Base-by-base conservation (phyloP, 768 basidiomycete genomes). In the Agrocybe chaxingu region DNA sequence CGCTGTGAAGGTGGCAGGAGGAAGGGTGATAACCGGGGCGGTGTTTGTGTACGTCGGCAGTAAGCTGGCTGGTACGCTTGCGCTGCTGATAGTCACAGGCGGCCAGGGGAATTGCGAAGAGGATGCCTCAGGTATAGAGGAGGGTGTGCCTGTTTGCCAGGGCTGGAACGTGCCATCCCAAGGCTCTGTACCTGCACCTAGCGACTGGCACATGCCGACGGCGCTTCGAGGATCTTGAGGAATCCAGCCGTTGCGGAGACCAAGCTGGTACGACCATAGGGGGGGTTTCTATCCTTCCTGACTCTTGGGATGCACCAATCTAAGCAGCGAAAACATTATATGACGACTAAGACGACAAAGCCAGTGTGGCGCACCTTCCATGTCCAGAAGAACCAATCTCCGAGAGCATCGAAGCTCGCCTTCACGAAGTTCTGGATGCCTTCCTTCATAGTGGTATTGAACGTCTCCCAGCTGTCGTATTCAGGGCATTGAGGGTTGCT, bases 201-300 rank as follows among this genome's bases (percentile, higher is more conserved):
- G 66, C 3, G 75, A 69, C 18, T 60, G 70, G 60, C 91, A 92
- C 44, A 77, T 74, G 16, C 89, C 90, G 32, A 70, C 42, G 4
- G 82, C 78, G 4, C 57, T 66, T 39, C 89, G 74, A 12, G 90
- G 90, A 63, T 93, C 87, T 1, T 65, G 62, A 6, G 91, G 89
- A 35, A 92, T 81, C 84, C 87, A 92, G 29, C 90, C 92, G 30
- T 85, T 70, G 56, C 81, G 68, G 48, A 92, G 73, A 3, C 72
- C 71, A 0, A 74, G 67, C 47, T 71, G 64, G 53, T 76, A 76
- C 0, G 71, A 71, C 74, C 74, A 76, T 19, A 68, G 56, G 5
- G 74, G 74, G 73, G 3, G 72, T 48, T 51, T 70, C 66, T 16
- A 71, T 60, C 7, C 56, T 58, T 24, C 70, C 71, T 8, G 65